Base-by-base conservation (phyloP, 2,329 filamentous ascomycete species). In the Rosellinia necatrix region DNA sequence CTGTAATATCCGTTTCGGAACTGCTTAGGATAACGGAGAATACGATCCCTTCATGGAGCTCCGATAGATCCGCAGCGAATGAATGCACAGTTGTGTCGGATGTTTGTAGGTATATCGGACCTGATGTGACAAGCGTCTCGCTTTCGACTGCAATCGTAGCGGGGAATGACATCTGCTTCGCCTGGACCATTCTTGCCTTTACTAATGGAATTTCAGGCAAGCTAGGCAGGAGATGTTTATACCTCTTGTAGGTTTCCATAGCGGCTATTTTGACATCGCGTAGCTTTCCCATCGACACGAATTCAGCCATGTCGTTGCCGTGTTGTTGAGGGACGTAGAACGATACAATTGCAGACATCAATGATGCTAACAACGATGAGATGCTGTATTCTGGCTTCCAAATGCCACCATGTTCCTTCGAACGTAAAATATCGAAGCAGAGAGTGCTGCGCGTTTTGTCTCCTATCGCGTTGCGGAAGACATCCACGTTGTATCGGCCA, bases 341-440 rank as follows among this genome's bases (percentile, higher is more conserved):
- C 13, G 54, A 57, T 24, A 57, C 54, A 19, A 57, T 41, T 30
- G 54, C 49, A n/a, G 54, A 52, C 54, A 57, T 57, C 34, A 57
- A 34, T n/a, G 54, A 40, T 7, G 54, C 54, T 41, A 52, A 49
- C 35, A 57, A 35, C 4, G 35, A 19, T 25, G 54, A 53, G n/a
- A 57, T 37, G 42, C 17, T 57, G 35, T 52, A 57, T 9, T 48
- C 49, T 6, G 30, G 24, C 17, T 40, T 53, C 54, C 54, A 57
- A 29, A 19, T 19, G 8, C 54, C 54, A 1, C 49, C 49, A 32
- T 22, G 9, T 12, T 4, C n/a, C 27, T 35, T 6, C 4, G 49
- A 40, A 9, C 49, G 54, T 21, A 57, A 32, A 29, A 57, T 53
- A 17, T 53, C 44, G 40, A 57, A 57, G 32, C 54, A 57, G 15